phyloP scores from a whole-genome alignment of 192 early-diverging fungal genomes.

The Umbelopsis sp. region DNA sequence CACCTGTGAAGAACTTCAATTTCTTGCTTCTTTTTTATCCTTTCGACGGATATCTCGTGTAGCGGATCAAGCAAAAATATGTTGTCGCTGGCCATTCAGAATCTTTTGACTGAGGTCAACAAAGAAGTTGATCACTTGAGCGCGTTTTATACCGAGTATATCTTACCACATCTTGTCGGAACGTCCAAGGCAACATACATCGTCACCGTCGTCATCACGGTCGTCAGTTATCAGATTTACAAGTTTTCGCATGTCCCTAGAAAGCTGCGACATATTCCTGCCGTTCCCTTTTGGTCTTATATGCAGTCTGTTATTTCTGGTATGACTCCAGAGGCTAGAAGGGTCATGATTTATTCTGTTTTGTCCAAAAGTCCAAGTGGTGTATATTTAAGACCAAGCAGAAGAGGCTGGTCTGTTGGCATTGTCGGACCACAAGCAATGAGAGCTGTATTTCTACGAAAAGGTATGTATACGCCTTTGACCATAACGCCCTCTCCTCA shows the following conservation, averaged over 20 bases:
- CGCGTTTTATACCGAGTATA: neutral
- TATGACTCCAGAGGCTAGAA: neutral
- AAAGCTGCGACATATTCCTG: neutral
- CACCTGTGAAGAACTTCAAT: too few species aligned
- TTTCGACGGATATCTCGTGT: too few species aligned
- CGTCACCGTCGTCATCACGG: neutral
- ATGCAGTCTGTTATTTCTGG: neutral
- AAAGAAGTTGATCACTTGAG: neutral
- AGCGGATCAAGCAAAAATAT: neutral
- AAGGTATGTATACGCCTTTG: too few species aligned
- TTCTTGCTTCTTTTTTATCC: too few species aligned
- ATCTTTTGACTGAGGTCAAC: neutral
- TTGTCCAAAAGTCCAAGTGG: neutral
- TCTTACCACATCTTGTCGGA: neutral
- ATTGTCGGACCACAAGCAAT: too few species aligned
- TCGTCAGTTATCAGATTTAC: slow-evolving; percentile 6
- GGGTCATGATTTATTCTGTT: neutral
- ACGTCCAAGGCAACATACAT: neutral
- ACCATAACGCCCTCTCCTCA: too few species aligned
- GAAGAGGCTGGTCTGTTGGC: too few species aligned
- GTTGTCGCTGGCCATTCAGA: neutral
- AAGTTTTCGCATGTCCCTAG: neutral
- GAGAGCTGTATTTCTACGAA: too few species aligned
- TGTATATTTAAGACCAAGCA: neutral
- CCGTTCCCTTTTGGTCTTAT: neutral